Conservation (phyloP, 2,329 filamentous ascomycete species). For the Sclerotinia nivalis region DNA sequence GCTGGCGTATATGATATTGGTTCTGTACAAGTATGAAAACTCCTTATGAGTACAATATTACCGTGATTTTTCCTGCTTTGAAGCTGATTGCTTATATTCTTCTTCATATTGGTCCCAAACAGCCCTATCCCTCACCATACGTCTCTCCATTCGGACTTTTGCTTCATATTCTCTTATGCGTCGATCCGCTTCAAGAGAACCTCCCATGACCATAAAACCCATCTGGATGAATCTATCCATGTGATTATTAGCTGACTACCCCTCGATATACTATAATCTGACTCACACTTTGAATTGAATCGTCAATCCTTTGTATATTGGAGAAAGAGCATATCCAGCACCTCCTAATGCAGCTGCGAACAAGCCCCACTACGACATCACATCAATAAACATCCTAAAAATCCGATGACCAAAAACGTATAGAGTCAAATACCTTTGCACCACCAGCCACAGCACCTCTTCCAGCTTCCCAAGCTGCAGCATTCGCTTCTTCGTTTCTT, state of each 20-base stretch:
- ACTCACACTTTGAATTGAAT: slow-evolving; percentile 76
- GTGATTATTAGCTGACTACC: background rate
- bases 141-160: slow-evolving; percentile 62
- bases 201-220: slow-evolving; percentile 69
- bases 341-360: slow-evolving; percentile 62
- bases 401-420: background rate
- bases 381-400: slow-evolving; percentile 20
- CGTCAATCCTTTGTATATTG: slow-evolving; percentile 70
- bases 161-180: slow-evolving; percentile 68
- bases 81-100: slow-evolving; percentile 44
- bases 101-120: slow-evolving; percentile 68
- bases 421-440: slow-evolving; percentile 52
- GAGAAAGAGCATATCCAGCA: slow-evolving; percentile 64
- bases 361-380: slow-evolving; percentile 60
- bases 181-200: slow-evolving; percentile 73
- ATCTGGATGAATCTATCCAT: slow-evolving; percentile 72
- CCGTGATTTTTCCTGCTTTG: slow-evolving; percentile 26
- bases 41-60: slow-evolving; percentile 24
- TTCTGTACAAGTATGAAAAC: slow-evolving; percentile 20
- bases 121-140: slow-evolving; percentile 63
- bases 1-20: slow-evolving; percentile 18
- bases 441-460: slow-evolving; percentile 67
- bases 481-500: slow-evolving; percentile 65
- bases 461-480: slow-evolving; percentile 70
- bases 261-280: background rate